Evolutionary conservation across 768 basidiomycete genomes (phyloP).

Genomic region (Chalciporus piperatus): DNA sequence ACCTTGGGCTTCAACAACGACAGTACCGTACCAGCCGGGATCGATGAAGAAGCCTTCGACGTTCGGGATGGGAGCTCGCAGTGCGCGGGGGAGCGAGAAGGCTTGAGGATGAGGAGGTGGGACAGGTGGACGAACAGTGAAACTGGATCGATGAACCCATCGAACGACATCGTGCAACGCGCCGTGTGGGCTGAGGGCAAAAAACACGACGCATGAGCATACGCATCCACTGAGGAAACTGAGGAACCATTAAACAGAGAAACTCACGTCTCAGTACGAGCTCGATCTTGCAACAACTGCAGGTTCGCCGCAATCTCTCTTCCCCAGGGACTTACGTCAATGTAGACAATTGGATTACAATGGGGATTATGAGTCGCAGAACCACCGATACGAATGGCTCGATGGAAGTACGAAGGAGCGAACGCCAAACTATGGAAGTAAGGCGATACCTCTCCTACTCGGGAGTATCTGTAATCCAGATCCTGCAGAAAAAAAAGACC

Average conservation of each 20-base stretch:
- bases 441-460: slow-evolving; percentile 72
- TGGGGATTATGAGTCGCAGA: slow-evolving; percentile 37
- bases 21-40: slow-evolving; percentile 77
- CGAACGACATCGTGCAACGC: slow-evolving; percentile 76
- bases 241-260: too few relatives aligned
- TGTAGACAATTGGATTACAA: slow-evolving; percentile 62
- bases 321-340: slow-evolving; percentile 78
- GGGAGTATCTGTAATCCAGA: slow-evolving; percentile 78
- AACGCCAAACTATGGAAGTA: slow-evolving; percentile 80
- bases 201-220: slow-evolving; percentile 6
- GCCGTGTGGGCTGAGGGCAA: slow-evolving; percentile 63
- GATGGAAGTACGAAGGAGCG: slow-evolving; percentile 87
- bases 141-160: slow-evolving; percentile 81
- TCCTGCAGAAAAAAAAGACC: slow-evolving; percentile 48
- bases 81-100: slow-evolving; percentile 17
- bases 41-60: slow-evolving; percentile 60
- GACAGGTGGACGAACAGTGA: slow-evolving; percentile 56
- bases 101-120: slow-evolving; percentile 30
- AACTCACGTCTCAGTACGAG: slow-evolving; percentile 77
- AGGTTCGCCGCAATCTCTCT: slow-evolving; percentile 71
- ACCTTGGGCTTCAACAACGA: slow-evolving; percentile 83
- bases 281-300: slow-evolving; percentile 74
- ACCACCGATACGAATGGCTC: slow-evolving; percentile 64
- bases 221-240: background rate
- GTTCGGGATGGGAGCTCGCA: slow-evolving; percentile 51